Evolutionary conservation across 192 early-diverging fungal genomes (phyloP).

Genomic region (Chytriomyces hyalinus): DNA sequence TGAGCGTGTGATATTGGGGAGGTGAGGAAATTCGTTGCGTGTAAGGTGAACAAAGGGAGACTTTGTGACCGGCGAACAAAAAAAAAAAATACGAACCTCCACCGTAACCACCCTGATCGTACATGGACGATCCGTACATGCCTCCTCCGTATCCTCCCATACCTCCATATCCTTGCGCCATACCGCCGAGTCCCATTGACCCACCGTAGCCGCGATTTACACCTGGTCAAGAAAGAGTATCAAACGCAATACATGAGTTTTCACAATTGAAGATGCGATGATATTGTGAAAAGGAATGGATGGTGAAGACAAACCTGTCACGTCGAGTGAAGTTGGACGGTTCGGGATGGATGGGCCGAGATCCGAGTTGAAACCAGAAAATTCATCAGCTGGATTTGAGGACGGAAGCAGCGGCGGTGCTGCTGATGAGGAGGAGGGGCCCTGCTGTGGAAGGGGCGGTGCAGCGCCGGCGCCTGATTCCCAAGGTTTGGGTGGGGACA

Average conservation of each 20-base stretch:
- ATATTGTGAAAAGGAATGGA: not conserved
- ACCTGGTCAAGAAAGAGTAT: not conserved
- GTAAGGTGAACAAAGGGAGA: not conserved
- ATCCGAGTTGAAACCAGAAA: not conserved
- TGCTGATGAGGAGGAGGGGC: slow-evolving; percentile 18
- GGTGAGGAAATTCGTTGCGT: not conserved
- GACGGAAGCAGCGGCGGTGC: slow-evolving; percentile 2
- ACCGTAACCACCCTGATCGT: slow-evolving; percentile 16
- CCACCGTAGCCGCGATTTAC: not conserved
- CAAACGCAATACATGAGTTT: not conserved
- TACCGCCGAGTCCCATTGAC: not conserved
- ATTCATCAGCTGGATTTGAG: too few species aligned
- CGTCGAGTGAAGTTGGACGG: slow-evolving; percentile 23
- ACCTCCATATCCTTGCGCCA: not conserved
- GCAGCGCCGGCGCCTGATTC: slow-evolving; percentile 40
- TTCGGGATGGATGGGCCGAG: slow-evolving; percentile 13
- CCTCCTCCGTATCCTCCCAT: slow-evolving; percentile 15
- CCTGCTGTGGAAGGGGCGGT: slow-evolving; percentile 24
- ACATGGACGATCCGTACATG: slow-evolving; percentile 29
- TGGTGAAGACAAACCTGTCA: not conserved
- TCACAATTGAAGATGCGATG: not conserved
- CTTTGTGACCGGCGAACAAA: not conserved
- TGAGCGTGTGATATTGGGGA: not conserved
- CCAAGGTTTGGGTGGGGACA: slow-evolving; percentile 31
- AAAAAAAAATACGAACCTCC: not conserved